Base-by-base conservation (phyloP, 164 flowering plant genomes). In the Umbellularia californica region DNA sequence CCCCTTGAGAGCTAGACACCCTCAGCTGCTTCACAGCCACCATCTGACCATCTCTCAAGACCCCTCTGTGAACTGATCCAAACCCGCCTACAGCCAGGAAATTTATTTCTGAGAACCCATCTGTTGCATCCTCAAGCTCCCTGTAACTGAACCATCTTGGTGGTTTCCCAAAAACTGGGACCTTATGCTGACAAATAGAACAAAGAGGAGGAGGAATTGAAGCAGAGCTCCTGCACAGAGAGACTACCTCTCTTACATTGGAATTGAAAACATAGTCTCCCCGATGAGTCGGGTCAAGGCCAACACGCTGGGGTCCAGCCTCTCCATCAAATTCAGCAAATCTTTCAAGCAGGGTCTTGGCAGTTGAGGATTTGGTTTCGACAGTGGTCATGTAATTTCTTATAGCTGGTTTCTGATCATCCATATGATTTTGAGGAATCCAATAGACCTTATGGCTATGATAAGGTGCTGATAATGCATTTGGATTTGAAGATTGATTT, bases 1-100 rank as follows among this genome's bases (percentile, higher is more conserved):
- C 93, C 25, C 87, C 90, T 78, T 84, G 88, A 64, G 90, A 80
- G 12, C 89, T 88, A 33, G 77, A 79, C 73, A 82, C 81, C 77
- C 87, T 90, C 76, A 90, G 83, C 73, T 87, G 90, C 81, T 93
- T 95, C 81, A 95, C 94, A 27, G 99, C 97, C 62, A 95, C 94
- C 51, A 85, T 83, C 81, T 84, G 92, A 11, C 96, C 97, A 80
- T 90, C 90, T 75, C 79, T 79, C 35, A 95, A 74, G 9, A 89
- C 81, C 15, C 99, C 99, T 77, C 87, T 86, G 71, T 95, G 90
- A 72, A 95, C 97, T 52, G 84, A 71, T 5, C 97, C 92, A 74
- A 88, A 90, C 74, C 88, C 91, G 65, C 97, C 92, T 82, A 89
- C 91, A 22, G 90, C 89, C 81, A 95, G 72, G 70, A 92, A 87